Conservation (phyloP, 257 asterid genomes). For the Asclepias syriaca region DNA sequence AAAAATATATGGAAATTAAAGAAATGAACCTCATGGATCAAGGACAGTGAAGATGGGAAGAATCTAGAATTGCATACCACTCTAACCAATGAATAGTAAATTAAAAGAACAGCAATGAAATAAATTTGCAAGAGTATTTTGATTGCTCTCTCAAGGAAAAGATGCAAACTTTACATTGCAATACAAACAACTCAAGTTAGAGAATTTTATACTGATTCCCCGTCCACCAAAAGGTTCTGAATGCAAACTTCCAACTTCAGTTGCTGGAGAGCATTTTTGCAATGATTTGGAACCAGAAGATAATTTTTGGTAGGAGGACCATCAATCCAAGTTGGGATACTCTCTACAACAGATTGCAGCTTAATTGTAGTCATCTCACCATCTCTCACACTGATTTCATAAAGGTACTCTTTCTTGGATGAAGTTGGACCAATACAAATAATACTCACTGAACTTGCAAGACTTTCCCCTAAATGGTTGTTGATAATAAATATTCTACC, state of each 20-base stretch:
- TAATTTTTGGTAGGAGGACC: conserved; percentile 23
- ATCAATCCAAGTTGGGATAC: conserved; percentile 28
- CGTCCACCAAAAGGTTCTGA: conserved; percentile 6
- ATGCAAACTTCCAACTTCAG: conserved; percentile 42
- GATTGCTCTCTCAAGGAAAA: not conserved
- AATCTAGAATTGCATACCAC: not conserved
- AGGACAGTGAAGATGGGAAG: not conserved
- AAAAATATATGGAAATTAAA: no score
- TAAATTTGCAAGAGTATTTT: not conserved
- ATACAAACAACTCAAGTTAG: not conserved
- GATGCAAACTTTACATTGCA: not conserved
- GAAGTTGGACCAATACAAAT: conserved; percentile 41
- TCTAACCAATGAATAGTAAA: not conserved
- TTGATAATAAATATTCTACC: conserved; percentile 39
- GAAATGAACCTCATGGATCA: no score
- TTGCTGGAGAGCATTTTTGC: conserved; percentile 12
- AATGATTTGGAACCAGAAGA: conserved; percentile 46
- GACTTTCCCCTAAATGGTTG: conserved; percentile 29
- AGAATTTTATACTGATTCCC: not conserved
- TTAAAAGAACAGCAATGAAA: not conserved
- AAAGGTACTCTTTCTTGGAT: conserved; percentile 25
- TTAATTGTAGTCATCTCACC: conserved; percentile 39
- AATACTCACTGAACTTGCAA: conserved; percentile 39
- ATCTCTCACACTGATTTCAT: conserved; percentile 28
- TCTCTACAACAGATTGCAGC: conserved; percentile 33